Evolutionary conservation across 176 grass and related monocot genomes (phyloP).

Genomic region (Avena sativa): DNA sequence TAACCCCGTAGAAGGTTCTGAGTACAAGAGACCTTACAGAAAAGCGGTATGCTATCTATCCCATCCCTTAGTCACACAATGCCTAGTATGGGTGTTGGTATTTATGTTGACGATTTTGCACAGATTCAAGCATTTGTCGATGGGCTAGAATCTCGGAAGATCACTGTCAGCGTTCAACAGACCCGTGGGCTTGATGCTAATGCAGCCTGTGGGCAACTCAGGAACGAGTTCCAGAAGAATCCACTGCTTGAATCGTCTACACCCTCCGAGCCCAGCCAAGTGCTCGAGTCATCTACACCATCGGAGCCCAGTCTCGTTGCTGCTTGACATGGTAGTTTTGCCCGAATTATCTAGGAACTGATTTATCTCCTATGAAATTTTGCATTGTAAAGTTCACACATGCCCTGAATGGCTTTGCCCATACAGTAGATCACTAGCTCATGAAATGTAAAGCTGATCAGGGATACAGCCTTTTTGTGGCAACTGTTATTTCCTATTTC

Average conservation of each 20-base stretch:
- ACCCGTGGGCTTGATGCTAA: conserved; percentile 93
- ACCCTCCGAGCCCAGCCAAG: conserved; percentile 37
- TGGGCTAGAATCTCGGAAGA: conserved; percentile 67
- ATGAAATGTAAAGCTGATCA: not conserved
- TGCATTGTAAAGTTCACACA: conserved; percentile 12
- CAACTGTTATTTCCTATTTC: not conserved
- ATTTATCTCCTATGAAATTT: not conserved
- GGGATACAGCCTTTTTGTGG: not conserved
- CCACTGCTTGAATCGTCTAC: conserved; percentile 50
- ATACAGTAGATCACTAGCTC: not conserved
- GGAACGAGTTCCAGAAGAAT: conserved; percentile 89
- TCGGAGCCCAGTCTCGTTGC: conserved; percentile 44
- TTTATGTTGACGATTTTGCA: not conserved
- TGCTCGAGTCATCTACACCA: conserved; percentile 38
- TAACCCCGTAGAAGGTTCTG: conserved; percentile 92
- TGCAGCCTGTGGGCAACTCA: conserved; percentile 92
- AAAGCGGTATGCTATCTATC: conserved; percentile 67
- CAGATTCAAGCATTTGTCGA: conserved; percentile 80
- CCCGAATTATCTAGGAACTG: not conserved
- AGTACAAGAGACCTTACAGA: conserved; percentile 92
- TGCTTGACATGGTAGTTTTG: conserved; percentile 15
- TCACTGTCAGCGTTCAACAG: conserved; percentile 81
- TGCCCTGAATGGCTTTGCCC: conserved; percentile 6
- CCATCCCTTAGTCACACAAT: not conserved
- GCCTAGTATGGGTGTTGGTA: not conserved